These are phyloP conservation scores for Odonthalia washingtoniensis DNA, from an alignment of 31 red algal species.

Conservation along the genomic window DNA sequence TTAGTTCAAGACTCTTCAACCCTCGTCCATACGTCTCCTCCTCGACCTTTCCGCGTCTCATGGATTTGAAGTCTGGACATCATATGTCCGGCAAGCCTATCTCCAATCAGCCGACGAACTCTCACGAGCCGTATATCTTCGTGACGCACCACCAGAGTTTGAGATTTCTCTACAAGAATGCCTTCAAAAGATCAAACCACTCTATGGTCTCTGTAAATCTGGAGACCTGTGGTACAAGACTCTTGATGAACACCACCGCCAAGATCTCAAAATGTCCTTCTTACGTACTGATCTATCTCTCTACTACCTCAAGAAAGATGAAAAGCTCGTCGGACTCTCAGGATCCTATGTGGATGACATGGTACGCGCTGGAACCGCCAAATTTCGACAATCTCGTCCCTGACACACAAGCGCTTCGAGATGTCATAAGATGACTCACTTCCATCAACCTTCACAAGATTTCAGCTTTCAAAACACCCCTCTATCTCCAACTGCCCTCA, in stretches of 20 bases:
- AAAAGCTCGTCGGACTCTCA: no score
- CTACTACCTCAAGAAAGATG: no score
- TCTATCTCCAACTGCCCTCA: neutral
- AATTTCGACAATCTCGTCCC: neutral
- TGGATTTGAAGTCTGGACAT: no score
- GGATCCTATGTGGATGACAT: no score
- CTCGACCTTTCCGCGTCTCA: no score
- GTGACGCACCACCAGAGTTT: conserved; percentile 47
- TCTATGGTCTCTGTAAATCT: conserved; percentile 54
- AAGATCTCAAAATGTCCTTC: conserved; percentile 14
- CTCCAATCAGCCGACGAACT: no score
- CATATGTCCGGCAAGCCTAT: no score
- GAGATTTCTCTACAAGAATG: conserved; percentile 27
- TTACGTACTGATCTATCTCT: conserved; percentile 49
- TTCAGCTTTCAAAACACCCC: neutral
- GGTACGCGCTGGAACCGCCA: neutral
- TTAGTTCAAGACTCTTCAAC: no score
- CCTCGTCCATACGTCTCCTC: no score
- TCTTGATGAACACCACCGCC: conserved; percentile 27
- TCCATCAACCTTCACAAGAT: conserved; percentile 29
- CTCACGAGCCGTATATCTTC: no score
- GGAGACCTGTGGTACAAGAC: conserved; percentile 49
- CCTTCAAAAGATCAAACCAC: conserved; percentile 33
- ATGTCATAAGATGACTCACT: conserved; percentile 12
- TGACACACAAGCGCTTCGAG: neutral